Evolutionary conservation across 768 basidiomycete species (phyloP).

Genomic region (Suillus bovinus): DNA sequence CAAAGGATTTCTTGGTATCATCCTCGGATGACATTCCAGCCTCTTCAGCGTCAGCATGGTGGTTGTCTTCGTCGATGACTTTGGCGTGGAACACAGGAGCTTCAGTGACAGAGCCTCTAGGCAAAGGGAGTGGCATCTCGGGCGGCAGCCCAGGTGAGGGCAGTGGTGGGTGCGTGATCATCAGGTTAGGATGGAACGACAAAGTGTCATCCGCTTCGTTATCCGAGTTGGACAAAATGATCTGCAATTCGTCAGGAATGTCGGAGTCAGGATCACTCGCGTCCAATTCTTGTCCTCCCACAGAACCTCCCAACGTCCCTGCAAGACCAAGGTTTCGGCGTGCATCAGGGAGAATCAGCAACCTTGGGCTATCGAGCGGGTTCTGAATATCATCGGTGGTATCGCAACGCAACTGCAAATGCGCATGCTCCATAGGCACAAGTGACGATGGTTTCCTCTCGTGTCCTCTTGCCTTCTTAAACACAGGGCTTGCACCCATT

Average conservation of each 20-base stretch:
- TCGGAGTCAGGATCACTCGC: constrained; percentile 72
- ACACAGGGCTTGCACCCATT: constrained; percentile 33
- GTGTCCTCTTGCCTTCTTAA: constrained; percentile 30
- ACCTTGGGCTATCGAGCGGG: constrained; percentile 19
- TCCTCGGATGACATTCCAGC: constrained; percentile 46
- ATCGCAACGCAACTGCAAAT: constrained; percentile 1
- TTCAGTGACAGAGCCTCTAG: constrained; percentile 20
- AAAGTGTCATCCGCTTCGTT: constrained; percentile 44
- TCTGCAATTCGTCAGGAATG: constrained; percentile 76
- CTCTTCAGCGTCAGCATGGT: constrained; percentile 43
- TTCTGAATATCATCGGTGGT: neutral
- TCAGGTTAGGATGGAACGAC: constrained; percentile 24
- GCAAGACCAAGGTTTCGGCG: constrained; percentile 60
- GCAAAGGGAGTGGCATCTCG: constrained; percentile 38
- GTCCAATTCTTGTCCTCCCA: constrained; percentile 48
- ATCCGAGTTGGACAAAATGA: constrained; percentile 50
- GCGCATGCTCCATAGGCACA: constrained; percentile 18
- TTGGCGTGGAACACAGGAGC: constrained; percentile 44
- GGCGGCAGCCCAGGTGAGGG: constrained; percentile 48
- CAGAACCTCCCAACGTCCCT: constrained; percentile 68
- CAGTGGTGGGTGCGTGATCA: neutral
- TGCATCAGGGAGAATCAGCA: constrained; percentile 49
- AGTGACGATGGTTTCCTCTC: constrained; percentile 28
- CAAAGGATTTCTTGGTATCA: constrained; percentile 78
- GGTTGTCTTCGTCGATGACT: constrained; percentile 45